Base-by-base conservation (phyloP, 192 early-diverging fungal species). In the Coemansia biformis region DNA sequence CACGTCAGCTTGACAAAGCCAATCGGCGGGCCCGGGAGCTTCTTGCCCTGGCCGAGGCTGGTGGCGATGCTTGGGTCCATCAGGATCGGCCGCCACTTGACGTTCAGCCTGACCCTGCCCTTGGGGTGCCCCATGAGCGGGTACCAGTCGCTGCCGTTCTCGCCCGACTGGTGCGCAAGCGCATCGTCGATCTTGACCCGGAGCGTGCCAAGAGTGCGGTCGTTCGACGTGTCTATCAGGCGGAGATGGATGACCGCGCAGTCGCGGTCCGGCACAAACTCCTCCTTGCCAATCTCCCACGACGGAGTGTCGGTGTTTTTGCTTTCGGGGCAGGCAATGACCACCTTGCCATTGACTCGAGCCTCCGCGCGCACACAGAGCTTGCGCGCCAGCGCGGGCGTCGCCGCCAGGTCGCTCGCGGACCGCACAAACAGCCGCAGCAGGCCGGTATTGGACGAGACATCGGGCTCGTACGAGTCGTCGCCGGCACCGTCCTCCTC, bases 71-170 rank as follows among this genome's bases (percentile, higher is more conserved):
- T 78, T 21, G 80, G 79, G 18, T 79, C 78, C 80, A 92, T 79
- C 63, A 86, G 66, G 15, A 95, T 73, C 9, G 91, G 91, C 39
- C 84, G 85, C 86, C 88, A 97, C 54, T 80, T 78, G 54, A 85
- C 73, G 40, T 81, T 78, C 26, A 89, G 28, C 4, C 80, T 62
- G 16, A 87, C 43, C 38, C 80, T 72, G 24, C 84, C 84, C 38
- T 63, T 59, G 17, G 48, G 52, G 26, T 63, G 63, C 21, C 74
- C 78, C n/a, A 61, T 51, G 23, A 89, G 65, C 35, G 67, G 54
- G 42, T 78, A 80, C 87, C 87, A 89, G 54, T 86, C 84, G 52
- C 60, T 63, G 41, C 71, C 71, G 14, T 45, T 53, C 55, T 78
- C 63, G 36, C 57, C 59, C 12, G 55, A 31, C 59, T 69, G 59